phyloP scores from a whole-genome alignment of 768 basidiomycete genomes.

The Psilocybe subaeruginosa region DNA sequence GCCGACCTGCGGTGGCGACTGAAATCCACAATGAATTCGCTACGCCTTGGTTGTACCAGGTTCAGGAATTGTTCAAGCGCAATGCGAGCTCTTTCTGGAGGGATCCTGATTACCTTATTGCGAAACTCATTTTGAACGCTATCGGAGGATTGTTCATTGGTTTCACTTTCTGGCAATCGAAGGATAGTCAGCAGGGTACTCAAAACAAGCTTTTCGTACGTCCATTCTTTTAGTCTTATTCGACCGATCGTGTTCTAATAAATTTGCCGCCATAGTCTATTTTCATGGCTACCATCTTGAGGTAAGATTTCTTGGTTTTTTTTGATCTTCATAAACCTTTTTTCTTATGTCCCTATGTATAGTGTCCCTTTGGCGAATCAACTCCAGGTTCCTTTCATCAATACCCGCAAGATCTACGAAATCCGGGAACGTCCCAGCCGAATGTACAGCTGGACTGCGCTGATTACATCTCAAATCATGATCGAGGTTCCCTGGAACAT shows the following conservation, averaged over 20 bases:
- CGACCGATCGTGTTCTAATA: neutral
- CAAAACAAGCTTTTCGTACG: constrained; percentile 68
- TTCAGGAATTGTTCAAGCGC: constrained; percentile 43
- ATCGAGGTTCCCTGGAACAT: constrained; percentile 67
- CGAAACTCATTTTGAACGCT: constrained; percentile 57
- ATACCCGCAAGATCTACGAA: constrained; percentile 59
- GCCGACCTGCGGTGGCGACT: constrained; percentile 36
- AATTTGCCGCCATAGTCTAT: constrained; percentile 37
- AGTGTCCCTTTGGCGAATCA: constrained; percentile 58
- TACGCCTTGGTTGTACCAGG: constrained; percentile 53
- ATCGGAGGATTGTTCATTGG: constrained; percentile 56
- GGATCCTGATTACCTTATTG: constrained; percentile 57
- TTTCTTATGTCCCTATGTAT: constrained; percentile 21
- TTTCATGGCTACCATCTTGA: constrained; percentile 53
- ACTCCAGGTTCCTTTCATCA: constrained; percentile 60
- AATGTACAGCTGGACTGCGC: constrained; percentile 67
- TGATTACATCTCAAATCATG: constrained; percentile 55
- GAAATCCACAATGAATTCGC: constrained; percentile 46
- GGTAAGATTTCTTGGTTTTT: constrained; percentile 17
- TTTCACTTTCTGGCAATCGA: constrained; percentile 61
- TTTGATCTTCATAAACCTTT: neutral
- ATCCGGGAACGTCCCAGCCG: constrained; percentile 64
- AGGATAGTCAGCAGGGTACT: constrained; percentile 52
- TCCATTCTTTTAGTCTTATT: constrained; percentile 17
- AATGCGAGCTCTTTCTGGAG: constrained; percentile 52